A percentile compares a stretch with the other conserved stretches of the same genome.
Evolutionary conservation across 768 basidiomycete genomes (phyloP).

Genomic region (Auricularia sp.): DNA sequence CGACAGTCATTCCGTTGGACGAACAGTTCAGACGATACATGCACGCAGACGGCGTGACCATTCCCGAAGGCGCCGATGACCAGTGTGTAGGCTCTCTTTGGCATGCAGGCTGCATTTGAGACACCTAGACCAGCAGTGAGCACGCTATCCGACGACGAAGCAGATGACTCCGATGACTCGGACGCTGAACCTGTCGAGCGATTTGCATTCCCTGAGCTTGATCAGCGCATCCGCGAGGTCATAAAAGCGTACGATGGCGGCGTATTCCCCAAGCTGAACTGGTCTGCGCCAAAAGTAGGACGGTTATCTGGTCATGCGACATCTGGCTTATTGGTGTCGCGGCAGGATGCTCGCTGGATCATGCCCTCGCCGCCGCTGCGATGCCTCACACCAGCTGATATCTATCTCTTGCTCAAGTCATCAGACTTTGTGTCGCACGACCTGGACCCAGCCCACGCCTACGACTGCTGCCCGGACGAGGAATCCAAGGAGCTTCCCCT

Average conservation of each 20-base stretch:
- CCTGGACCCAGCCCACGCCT: slow-evolving; percentile 47
- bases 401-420: slow-evolving; percentile 86
- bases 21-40: slow-evolving; percentile 61
- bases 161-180: slow-evolving; percentile 30
- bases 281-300: slow-evolving; percentile 81
- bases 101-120: neutral
- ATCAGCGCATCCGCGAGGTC: slow-evolving; percentile 53
- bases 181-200: slow-evolving; percentile 19
- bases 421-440: slow-evolving; percentile 86
- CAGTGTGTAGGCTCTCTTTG: slow-evolving; percentile 37
- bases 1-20: slow-evolving; percentile 61
- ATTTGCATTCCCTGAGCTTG: slow-evolving; percentile 78
- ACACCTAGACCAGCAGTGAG: slow-evolving; percentile 39
- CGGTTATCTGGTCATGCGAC: neutral
- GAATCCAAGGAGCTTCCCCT: slow-evolving; percentile 40
- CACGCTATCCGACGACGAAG: slow-evolving; percentile 51
- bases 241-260: slow-evolving; percentile 58
- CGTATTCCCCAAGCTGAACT: slow-evolving; percentile 94
- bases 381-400: slow-evolving; percentile 80
- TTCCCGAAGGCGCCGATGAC: slow-evolving; percentile 76
- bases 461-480: slow-evolving; percentile 45
- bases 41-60: slow-evolving; percentile 71
- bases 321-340: neutral
- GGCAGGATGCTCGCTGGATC: slow-evolving; percentile 86
- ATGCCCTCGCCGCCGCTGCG: slow-evolving; percentile 77